These are phyloP conservation scores for Xylaria flabelliformis DNA, from an alignment of 495 filamentous ascomycete species.

Conservation along the genomic window DNA sequence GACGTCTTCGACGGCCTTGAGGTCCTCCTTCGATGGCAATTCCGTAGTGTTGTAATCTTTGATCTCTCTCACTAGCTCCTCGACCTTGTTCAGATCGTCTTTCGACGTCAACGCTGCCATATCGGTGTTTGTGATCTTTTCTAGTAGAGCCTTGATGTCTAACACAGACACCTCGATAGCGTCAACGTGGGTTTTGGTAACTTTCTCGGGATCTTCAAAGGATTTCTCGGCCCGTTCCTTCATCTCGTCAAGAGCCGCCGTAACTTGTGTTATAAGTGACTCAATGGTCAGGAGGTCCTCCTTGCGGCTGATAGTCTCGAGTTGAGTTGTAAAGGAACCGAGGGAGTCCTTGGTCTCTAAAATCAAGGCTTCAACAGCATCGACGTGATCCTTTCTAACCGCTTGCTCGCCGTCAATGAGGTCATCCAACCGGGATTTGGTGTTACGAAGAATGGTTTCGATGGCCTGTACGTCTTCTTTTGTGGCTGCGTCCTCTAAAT, in stretches of 20 bases:
- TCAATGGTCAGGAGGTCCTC: slow-evolving; percentile 80
- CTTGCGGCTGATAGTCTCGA: slow-evolving; percentile 72
- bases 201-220: slow-evolving; percentile 65
- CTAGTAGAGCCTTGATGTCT: slow-evolving; percentile 77
- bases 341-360: slow-evolving; percentile 74
- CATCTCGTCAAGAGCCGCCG: slow-evolving; percentile 75
- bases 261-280: slow-evolving; percentile 75
- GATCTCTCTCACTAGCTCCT: slow-evolving; percentile 70
- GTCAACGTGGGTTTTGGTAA: slow-evolving; percentile 80
- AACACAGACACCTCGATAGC: slow-evolving; percentile 77
- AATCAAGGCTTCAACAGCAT: slow-evolving; percentile 71
- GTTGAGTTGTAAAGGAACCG: slow-evolving; percentile 59
- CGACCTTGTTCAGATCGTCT: slow-evolving; percentile 58
- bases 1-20: slow-evolving; percentile 58
- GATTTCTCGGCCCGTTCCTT: slow-evolving; percentile 70
- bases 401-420: slow-evolving; percentile 67
- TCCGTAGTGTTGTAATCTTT: slow-evolving; percentile 30
- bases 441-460: slow-evolving; percentile 83
- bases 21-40: slow-evolving; percentile 68
- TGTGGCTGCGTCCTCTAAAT: slow-evolving; percentile 51
- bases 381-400: slow-evolving; percentile 77
- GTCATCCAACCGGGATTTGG: slow-evolving; percentile 82
- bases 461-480: slow-evolving; percentile 87
- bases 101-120: slow-evolving; percentile 70
- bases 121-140: slow-evolving; percentile 71